Percentiles rank a stretch among this genome's conserved stretches.
phyloP scores from a whole-genome alignment of 176 grass and related monocot species.

The Carex littledalei region DNA sequence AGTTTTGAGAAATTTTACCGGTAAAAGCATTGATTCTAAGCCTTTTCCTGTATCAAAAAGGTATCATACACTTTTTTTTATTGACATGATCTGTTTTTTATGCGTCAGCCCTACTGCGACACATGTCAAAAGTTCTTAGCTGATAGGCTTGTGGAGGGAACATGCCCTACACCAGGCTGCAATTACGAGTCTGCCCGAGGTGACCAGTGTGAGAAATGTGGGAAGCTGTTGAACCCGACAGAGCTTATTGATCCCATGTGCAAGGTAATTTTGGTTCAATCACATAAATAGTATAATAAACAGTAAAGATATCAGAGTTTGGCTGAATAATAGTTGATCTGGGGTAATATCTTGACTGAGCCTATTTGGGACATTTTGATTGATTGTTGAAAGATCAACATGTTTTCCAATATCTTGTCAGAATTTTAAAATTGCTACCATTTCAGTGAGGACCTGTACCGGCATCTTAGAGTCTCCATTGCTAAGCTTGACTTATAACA shows the following conservation, averaged over 20 bases:
- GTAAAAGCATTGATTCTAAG: not conserved
- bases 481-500: not conserved
- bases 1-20: not conserved
- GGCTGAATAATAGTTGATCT: not conserved
- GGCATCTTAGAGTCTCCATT: not conserved
- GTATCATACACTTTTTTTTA: slow-evolving; percentile 13
- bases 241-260: slow-evolving; percentile 89
- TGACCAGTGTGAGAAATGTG: slow-evolving; percentile 97
- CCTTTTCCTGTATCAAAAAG: not conserved
- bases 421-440: not conserved
- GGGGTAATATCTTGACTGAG: not conserved
- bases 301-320: not conserved
- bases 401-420: not conserved
- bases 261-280: slow-evolving; percentile 49
- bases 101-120: slow-evolving; percentile 78
- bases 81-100: not conserved
- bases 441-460: not conserved
- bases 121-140: slow-evolving; percentile 82
- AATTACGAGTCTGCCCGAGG: slow-evolving; percentile 68
- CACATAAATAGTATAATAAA: not conserved
- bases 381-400: not conserved
- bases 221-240: slow-evolving; percentile 85
- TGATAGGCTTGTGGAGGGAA: slow-evolving; percentile 86
- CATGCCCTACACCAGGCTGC: slow-evolving; percentile 70
- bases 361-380: not conserved